Conservation (phyloP, 2,329 filamentous ascomycete genomes). For the Arthrinium puccinioides region DNA sequence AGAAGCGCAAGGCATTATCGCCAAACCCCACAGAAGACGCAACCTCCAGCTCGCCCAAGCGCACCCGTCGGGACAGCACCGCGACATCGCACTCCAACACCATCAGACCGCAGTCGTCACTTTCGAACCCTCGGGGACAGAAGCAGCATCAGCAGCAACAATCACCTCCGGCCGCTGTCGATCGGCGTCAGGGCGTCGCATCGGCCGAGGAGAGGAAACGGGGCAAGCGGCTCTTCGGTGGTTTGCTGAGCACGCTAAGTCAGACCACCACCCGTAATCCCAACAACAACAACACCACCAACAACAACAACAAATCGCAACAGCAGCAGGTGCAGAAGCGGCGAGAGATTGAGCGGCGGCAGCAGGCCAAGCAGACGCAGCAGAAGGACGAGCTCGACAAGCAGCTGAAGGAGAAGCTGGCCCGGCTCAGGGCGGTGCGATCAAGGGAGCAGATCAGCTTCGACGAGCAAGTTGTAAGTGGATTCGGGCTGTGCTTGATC, state of each 20-base stretch:
- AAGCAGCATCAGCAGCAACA: too few species aligned
- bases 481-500: neutral
- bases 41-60: constrained; percentile 17
- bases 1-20: constrained; percentile 25
- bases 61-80: constrained; percentile 8
- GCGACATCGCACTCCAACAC: neutral
- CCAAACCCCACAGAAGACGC: constrained; percentile 11
- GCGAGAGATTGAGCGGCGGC: constrained; percentile 74
- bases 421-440: constrained; percentile 53
- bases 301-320: too few species aligned
- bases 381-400: constrained; percentile 67
- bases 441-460: constrained; percentile 65
- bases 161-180: constrained; percentile 12
- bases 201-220: constrained; percentile 71
- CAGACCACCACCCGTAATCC: constrained; percentile 61
- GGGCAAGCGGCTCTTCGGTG: constrained; percentile 79
- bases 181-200: constrained; percentile 34
- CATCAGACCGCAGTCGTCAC: constrained; percentile 1
- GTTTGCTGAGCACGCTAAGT: constrained; percentile 69
- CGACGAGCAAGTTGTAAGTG: constrained; percentile 68
- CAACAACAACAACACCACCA: too few species aligned
- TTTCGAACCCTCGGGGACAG: too few species aligned
- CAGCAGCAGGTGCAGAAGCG: constrained; percentile 60
- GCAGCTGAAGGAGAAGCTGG: constrained; percentile 56
- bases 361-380: constrained; percentile 67